Base-by-base conservation (phyloP, 2,329 filamentous ascomycete genomes). In the Rutstroemia sp. region DNA sequence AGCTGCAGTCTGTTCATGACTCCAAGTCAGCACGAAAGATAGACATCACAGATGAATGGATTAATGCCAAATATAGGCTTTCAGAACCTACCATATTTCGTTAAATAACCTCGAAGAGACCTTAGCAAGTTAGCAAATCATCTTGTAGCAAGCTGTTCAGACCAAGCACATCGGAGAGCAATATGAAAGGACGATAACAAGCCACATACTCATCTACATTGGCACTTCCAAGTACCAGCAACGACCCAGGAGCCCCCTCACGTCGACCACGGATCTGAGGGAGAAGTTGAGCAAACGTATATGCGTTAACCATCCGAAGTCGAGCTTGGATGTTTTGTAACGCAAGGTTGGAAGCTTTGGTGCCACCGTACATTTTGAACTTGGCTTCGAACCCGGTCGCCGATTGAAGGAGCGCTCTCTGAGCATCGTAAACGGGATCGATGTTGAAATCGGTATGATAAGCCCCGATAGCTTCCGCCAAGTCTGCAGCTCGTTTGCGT, bases 401-500 rank as follows among this genome's bases (percentile, higher is more conserved):
- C 2, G 75, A 69, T 0, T 77, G 75, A 54, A 90, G 75, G 1
- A 90, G 71, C 45, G 50, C 47, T n/a, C 44, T 53, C 16, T 55
- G 51, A 10, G 58, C 59, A n/a, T 58, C 41, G 23, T 54, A 50
- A 4, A 62, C 56, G 5, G 37, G 44, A 42, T 65, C 63, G 18
- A 64, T 61, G 65, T 90, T 82, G 46, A 90, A 74, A 65, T 92
- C 80, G 4, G 81, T 76, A 67, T 94, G 90, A 65, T 90, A 85
- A 16, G 80, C 76, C 3, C 88, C 88, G 52, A 92, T 90, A 4
- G 74, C 76, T 4, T 74, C 66, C 4, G 78, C 69, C 0, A 92
- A 76, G 0, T 79, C 75, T 65, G 80, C 79, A 1, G 89, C 86
- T 27, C 89, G 76, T 48, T 77, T 74, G 9, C 88, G 74, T 8